These are phyloP conservation scores for Austropuccinia psidii DNA, from an alignment of 1,284 basidiomycete genomes.

Conservation along the genomic window DNA sequence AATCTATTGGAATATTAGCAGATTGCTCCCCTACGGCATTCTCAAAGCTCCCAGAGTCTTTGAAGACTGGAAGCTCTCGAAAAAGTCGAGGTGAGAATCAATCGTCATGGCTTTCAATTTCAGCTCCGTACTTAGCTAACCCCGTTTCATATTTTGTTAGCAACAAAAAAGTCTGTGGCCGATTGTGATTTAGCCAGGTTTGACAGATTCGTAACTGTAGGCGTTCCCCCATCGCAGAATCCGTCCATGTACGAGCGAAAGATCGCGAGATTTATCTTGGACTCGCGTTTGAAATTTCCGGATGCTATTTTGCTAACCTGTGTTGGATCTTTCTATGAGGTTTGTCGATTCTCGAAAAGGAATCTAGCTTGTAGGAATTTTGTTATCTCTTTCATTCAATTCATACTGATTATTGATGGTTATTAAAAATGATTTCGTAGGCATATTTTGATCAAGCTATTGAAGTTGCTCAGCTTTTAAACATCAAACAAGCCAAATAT, in stretches of 20 bases:
- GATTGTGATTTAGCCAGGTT: neutral
- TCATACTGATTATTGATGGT: neutral
- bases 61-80: too few species aligned
- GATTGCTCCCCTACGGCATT: too few species aligned
- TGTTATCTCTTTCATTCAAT: neutral
- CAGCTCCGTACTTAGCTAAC: too few species aligned
- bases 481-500: conserved; percentile 69
- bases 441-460: conserved; percentile 87
- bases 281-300: conserved; percentile 67
- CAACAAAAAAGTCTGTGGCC: neutral
- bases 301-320: conserved; percentile 81
- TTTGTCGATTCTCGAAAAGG: conserved; percentile 46
- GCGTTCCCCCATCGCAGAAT: conserved; percentile 26
- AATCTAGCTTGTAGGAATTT: neutral
- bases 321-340: conserved; percentile 92
- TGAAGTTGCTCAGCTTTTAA: conserved; percentile 65
- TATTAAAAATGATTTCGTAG: conserved; percentile 49
- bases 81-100: too few species aligned
- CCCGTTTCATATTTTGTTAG: neutral
- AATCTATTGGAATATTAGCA: too few species aligned
- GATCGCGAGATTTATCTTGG: conserved; percentile 50
- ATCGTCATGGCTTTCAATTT: too few species aligned
- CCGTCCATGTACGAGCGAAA: conserved; percentile 19
- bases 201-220: conserved; percentile 23
- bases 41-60: too few species aligned